These are phyloP conservation scores for Arthrinium phaeospermum DNA, from an alignment of 2,329 filamentous ascomycete species.

Conservation along the genomic window DNA sequence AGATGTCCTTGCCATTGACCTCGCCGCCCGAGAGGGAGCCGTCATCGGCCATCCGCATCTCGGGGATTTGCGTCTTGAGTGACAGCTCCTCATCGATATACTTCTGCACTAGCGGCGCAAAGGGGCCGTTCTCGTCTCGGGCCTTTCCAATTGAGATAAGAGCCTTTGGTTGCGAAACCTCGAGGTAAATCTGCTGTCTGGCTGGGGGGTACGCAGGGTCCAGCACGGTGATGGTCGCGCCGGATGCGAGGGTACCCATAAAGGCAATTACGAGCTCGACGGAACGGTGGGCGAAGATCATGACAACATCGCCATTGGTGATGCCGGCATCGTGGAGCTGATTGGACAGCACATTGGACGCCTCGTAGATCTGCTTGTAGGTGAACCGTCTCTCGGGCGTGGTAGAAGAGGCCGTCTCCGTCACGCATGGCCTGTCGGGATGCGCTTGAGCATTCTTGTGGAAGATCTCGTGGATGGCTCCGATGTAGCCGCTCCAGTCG, in stretches of 20 bases:
- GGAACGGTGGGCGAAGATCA: constrained; percentile 86
- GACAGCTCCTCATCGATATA: constrained; percentile 77
- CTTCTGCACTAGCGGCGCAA: constrained; percentile 53
- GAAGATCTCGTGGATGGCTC: constrained; percentile 74
- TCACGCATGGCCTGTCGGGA: constrained; percentile 63
- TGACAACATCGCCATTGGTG: constrained; percentile 83
- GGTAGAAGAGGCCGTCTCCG: constrained; percentile 51
- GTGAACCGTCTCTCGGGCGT: constrained; percentile 72
- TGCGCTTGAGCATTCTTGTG: constrained; percentile 67
- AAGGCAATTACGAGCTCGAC: constrained; percentile 72
- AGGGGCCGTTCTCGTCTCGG: constrained; percentile 68
- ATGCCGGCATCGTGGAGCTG: constrained; percentile 77
- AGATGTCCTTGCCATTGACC: constrained; percentile 69
- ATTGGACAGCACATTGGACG: constrained; percentile 80
- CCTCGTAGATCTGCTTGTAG: constrained; percentile 86
- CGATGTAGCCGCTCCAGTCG: constrained; percentile 68
- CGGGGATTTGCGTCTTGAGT: constrained; percentile 77
- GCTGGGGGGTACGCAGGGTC: constrained; percentile 85
- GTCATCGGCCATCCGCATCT: constrained; percentile 72
- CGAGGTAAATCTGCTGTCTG: constrained; percentile 81
- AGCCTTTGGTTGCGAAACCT: constrained; percentile 76
- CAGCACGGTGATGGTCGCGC: constrained; percentile 69
- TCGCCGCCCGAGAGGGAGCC: constrained; percentile 75
- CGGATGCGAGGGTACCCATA: constrained; percentile 75
- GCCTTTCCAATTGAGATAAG: constrained; percentile 78